Conservation (phyloP, 164 flowering plant genomes). For the Stephania cephalantha region DNA sequence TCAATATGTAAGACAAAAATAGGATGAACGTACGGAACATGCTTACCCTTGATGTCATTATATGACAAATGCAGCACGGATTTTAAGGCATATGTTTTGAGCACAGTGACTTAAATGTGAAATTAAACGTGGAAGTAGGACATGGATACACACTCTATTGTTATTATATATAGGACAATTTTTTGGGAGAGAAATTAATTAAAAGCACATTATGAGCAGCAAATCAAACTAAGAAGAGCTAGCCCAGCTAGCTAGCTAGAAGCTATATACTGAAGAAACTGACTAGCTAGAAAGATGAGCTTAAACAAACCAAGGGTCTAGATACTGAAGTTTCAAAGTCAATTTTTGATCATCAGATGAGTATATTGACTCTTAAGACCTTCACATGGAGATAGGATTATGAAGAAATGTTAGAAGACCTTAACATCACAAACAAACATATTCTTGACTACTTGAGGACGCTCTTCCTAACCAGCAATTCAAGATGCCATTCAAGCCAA, state of each 20-base stretch:
- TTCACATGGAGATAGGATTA: slow-evolving; percentile 5
- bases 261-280: background rate
- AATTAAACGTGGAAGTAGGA: background rate
- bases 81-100: background rate
- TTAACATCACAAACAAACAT: slow-evolving; percentile 10
- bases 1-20: background rate
- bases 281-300: background rate
- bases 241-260: background rate
- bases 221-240: background rate
- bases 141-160: too few relatives aligned
- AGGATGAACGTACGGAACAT: slow-evolving; percentile 4
- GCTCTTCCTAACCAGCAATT: slow-evolving; percentile 6
- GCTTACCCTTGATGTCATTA: background rate
- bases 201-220: background rate
- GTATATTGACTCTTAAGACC: background rate
- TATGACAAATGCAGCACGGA: slow-evolving; percentile 3
- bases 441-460: slow-evolving; percentile 5
- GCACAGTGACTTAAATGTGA: background rate
- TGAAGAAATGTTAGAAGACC: background rate
- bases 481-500: background rate
- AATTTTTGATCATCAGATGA: background rate
- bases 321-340: background rate
- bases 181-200: background rate
- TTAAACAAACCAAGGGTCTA: background rate
- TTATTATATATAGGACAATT: background rate